phyloP scores from a whole-genome alignment of 2,329 filamentous ascomycete genomes.

The Monilinia laxa region DNA sequence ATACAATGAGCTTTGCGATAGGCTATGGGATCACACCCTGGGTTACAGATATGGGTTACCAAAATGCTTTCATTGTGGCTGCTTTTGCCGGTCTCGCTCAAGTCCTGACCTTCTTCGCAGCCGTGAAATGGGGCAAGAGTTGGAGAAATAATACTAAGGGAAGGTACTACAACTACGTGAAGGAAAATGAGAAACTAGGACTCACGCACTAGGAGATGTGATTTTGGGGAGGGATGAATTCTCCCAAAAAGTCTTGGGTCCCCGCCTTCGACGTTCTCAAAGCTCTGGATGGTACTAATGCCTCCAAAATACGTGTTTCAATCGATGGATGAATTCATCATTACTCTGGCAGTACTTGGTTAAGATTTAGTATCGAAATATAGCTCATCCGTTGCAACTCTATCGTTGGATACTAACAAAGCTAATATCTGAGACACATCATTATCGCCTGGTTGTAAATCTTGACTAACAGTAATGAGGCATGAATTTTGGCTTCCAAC shows the following conservation, averaged over 20 bases:
- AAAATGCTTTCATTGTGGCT: conserved; percentile 47
- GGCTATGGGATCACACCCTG: conserved; percentile 52
- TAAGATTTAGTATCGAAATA: background rate
- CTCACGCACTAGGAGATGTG: conserved; percentile 17
- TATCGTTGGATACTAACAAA: conserved; percentile 2
- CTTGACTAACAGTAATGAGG: background rate
- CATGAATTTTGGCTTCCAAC: background rate
- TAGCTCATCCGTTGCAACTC: background rate
- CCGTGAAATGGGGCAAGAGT: conserved; percentile 51
- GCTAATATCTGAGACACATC: background rate
- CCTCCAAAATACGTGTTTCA: background rate
- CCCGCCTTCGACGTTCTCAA: background rate
- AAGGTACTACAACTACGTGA: conserved; percentile 44
- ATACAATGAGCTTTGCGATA: conserved; percentile 52
- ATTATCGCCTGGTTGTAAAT: background rate
- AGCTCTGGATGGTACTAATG: background rate
- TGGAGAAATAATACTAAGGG: conserved; percentile 44
- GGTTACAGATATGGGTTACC: conserved; percentile 45
- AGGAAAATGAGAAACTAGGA: conserved; percentile 30
- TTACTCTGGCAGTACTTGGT: background rate
- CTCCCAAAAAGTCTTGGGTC: too few relatives aligned
- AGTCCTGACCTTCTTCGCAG: conserved; percentile 45
- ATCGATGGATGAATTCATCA: background rate
- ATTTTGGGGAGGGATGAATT: background rate
- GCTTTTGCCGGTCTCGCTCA: conserved; percentile 44